These are phyloP conservation scores for Apiotrichum gracile DNA, from an alignment of 1,284 basidiomycete genomes.

Conservation along the genomic window DNA sequence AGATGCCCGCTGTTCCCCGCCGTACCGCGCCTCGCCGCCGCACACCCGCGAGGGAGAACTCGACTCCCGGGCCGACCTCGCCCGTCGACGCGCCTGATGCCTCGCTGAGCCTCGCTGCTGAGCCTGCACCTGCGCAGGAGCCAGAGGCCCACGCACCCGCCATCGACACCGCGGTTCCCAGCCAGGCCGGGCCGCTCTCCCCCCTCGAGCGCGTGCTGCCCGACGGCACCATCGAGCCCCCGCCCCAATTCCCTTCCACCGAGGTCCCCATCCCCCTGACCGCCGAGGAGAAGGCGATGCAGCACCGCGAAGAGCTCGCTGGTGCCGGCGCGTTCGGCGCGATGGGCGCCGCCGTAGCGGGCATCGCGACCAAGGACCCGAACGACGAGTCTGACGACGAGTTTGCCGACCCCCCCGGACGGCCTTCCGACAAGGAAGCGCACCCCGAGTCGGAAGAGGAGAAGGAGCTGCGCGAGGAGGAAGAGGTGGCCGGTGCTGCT, in stretches of 20 bases:
- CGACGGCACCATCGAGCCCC: slow-evolving; percentile 30
- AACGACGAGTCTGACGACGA: not conserved
- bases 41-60: too few species aligned
- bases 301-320: slow-evolving; percentile 17
- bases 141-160: not conserved
- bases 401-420: too few species aligned
- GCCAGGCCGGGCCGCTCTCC: not conserved
- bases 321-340: slow-evolving; percentile 29
- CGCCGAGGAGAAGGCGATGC: not conserved
- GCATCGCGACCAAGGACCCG: slow-evolving; percentile 35
- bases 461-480: too few species aligned
- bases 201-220: slow-evolving; percentile 11
- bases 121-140: not conserved
- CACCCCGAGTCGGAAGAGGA: too few species aligned
- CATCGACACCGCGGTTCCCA: not conserved
- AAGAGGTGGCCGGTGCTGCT: too few species aligned
- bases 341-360: slow-evolving; percentile 37
- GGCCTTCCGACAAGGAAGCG: too few species aligned
- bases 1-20: slow-evolving; percentile 38
- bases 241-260: slow-evolving; percentile 32
- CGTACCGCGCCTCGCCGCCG: slow-evolving; percentile 37
- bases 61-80: too few species aligned
- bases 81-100: too few species aligned
- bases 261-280: slow-evolving; percentile 7
- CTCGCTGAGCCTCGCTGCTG: slow-evolving; percentile 1